These are phyloP conservation scores for Trichoderma orchidacearum DNA, from an alignment of 495 filamentous ascomycete species.

Conservation along the genomic window DNA sequence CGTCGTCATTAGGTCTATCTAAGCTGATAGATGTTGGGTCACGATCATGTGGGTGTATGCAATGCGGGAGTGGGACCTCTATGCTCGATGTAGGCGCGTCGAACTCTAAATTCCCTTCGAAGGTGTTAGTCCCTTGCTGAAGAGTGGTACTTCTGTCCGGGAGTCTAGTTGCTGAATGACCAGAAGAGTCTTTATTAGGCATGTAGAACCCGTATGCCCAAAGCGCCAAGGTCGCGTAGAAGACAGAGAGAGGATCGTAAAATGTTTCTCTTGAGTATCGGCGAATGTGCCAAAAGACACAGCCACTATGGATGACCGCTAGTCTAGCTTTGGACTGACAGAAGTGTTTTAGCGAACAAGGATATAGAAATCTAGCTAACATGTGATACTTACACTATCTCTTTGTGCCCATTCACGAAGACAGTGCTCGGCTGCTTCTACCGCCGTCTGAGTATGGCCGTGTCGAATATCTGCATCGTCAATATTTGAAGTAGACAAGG, in stretches of 20 bases:
- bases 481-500: not conserved
- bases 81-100: not conserved
- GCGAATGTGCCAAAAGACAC: conserved; percentile 34
- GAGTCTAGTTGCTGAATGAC: not conserved
- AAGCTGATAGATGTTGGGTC: conserved; percentile 30
- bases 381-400: not conserved
- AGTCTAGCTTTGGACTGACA: conserved; percentile 38
- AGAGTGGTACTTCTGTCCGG: not conserved
- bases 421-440: not conserved
- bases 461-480: not conserved
- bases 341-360: not conserved
- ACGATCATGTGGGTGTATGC: not conserved
- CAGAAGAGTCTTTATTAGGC: not conserved
- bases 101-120: not conserved
- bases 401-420: not conserved
- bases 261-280: conserved; percentile 33
- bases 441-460: not conserved
- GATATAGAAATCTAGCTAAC: not conserved
- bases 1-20: conserved; percentile 39
- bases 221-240: conserved; percentile 33
- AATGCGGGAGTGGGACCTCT: not conserved
- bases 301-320: conserved; percentile 39
- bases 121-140: not conserved
- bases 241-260: conserved; percentile 34
- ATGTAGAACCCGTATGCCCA: conserved; percentile 34